Conservation (phyloP, 2,329 filamentous ascomycete genomes). For the Colletotrichum sojae region DNA sequence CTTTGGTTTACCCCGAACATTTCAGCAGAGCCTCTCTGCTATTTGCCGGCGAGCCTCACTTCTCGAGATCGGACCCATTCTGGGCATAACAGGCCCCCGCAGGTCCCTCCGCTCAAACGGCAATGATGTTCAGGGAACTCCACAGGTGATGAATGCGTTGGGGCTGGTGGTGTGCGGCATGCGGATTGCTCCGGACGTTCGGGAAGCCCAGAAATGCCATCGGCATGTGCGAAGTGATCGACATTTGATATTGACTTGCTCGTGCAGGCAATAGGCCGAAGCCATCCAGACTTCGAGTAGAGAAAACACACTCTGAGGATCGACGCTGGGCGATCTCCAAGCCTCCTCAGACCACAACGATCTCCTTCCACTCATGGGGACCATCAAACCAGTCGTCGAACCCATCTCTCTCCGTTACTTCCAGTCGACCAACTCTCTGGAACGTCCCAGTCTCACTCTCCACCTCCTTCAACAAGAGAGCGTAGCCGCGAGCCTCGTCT, state of each 20-base stretch:
- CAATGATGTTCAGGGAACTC: slow-evolving; percentile 6
- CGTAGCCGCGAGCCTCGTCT: background rate
- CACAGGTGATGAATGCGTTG: background rate
- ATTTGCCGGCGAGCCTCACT: background rate
- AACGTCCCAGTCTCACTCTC: fast-evolving
- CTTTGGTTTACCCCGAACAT: background rate
- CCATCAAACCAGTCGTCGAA: background rate
- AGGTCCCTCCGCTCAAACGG: background rate
- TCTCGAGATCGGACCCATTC: background rate
- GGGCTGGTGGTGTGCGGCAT: no score
- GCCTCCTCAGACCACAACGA: background rate
- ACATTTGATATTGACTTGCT: no score
- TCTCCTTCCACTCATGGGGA: background rate
- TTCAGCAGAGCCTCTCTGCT: background rate
- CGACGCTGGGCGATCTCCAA: no score
- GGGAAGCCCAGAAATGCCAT: background rate
- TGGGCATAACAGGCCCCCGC: background rate
- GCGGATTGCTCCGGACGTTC: no score
- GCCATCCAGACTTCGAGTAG: no score
- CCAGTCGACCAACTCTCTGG: background rate
- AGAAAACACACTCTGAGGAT: no score
- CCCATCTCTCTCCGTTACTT: background rate
- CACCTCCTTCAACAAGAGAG: background rate
- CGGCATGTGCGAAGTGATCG: no score
- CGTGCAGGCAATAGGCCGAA: no score